Evolutionary conservation across 805 yeast species (phyloP).

Genomic region (Metschnikowia cerradonensis): DNA sequence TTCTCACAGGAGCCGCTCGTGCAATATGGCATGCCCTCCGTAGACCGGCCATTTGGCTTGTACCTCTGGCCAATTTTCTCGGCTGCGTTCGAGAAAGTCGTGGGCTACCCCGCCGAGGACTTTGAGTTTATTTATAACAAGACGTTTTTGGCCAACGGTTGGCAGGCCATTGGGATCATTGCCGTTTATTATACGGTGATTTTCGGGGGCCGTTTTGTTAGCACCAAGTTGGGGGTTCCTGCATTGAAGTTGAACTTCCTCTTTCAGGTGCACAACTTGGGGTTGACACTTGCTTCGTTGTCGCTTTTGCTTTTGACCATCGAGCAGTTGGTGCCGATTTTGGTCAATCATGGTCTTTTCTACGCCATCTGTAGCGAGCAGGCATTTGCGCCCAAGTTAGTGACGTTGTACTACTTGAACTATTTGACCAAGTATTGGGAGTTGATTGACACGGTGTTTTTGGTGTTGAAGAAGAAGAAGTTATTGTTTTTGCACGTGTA

Average conservation of each 20-base stretch:
- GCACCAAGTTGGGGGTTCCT: conserved; percentile 47
- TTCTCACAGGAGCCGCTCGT: conserved; percentile 19
- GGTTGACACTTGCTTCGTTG: conserved; percentile 67
- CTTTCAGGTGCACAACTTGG: conserved; percentile 82
- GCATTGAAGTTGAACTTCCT: conserved; percentile 71
- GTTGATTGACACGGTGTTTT: conserved; percentile 84
- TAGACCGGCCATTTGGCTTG: conserved; percentile 52
- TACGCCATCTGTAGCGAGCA: conserved; percentile 75
- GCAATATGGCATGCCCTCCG: conserved; percentile 30
- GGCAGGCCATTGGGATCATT: conserved; percentile 46
- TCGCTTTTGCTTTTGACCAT: conserved; percentile 61
- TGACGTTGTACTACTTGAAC: conserved; percentile 82
- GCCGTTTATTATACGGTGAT: conserved; percentile 37
- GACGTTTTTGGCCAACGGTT: conserved; percentile 64
- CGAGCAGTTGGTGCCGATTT: conserved; percentile 83
- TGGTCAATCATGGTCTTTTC: conserved; percentile 69
- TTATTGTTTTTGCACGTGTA: conserved; percentile 90
- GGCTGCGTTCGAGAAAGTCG: conserved; percentile 38
- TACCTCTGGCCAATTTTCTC: conserved; percentile 68
- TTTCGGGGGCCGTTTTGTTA: conserved; percentile 69
- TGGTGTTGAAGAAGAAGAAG: conserved; percentile 88
- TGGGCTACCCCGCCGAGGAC: conserved; percentile 58
- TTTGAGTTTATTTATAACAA: conserved; percentile 64
- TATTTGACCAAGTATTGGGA: conserved; percentile 87
- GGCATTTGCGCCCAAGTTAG: conserved; percentile 82